phyloP scores from a whole-genome alignment of 2,329 filamentous ascomycete genomes.

The Didymella pomorum region DNA sequence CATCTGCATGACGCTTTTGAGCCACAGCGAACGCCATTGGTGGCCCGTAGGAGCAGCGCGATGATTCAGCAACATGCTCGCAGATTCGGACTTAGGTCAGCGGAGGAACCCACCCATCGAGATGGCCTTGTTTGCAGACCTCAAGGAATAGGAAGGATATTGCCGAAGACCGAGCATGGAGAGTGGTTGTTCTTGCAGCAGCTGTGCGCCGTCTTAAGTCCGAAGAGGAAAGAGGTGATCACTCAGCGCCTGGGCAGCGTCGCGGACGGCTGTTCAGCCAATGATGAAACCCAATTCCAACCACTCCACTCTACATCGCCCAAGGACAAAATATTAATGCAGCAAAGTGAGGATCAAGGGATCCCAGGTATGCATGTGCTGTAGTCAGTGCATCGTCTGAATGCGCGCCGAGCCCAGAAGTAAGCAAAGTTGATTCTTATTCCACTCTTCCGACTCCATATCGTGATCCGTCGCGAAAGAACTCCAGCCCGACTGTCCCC shows the following conservation, averaged over 20 bases:
- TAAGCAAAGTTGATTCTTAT: no score
- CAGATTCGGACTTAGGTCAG: background rate
- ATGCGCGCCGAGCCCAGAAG: no score
- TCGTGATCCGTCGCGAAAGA: no score
- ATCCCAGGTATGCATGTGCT: no score
- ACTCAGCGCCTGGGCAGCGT: conserved; percentile 8
- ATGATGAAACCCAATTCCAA: background rate
- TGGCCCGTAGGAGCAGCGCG: background rate
- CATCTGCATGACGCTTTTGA: background rate
- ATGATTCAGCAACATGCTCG: background rate
- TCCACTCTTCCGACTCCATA: no score
- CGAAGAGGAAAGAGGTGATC: background rate
- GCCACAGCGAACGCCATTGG: background rate
- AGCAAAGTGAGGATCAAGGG: no score
- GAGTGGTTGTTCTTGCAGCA: background rate
- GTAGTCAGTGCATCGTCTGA: no score
- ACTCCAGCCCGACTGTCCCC: no score
- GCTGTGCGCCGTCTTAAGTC: conserved; percentile 3
- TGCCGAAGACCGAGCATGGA: no score
- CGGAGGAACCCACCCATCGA: background rate
- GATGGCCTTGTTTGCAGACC: background rate
- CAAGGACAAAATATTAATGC: no score
- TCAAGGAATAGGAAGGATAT: background rate
- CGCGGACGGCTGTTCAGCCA: background rate
- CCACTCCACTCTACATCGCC: no score